phyloP scores from a whole-genome alignment of 768 basidiomycete species.

The Suillus americanus region DNA sequence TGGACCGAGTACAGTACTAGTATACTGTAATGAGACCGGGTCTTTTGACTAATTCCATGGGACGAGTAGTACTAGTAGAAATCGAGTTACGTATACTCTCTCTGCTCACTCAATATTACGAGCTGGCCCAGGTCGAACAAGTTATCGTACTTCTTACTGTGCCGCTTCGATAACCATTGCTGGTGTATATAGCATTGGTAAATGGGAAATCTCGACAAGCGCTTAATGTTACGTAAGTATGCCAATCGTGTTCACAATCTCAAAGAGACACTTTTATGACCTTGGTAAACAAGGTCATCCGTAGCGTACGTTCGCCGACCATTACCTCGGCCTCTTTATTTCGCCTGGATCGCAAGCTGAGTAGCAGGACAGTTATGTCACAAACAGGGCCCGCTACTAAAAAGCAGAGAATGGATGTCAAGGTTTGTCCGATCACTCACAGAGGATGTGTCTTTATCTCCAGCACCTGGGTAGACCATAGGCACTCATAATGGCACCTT shows the following conservation, averaged over 20 bases:
- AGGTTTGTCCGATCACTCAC: slow-evolving; percentile 25
- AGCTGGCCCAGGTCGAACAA: background rate
- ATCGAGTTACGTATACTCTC: background rate
- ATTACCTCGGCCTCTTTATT: background rate
- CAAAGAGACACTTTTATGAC: background rate
- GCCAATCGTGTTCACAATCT: background rate
- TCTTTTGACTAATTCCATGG: background rate
- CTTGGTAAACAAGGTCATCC: slow-evolving; percentile 1
- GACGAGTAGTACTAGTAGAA: background rate
- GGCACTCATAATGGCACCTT: slow-evolving; percentile 96
- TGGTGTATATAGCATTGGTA: background rate
- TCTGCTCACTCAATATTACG: background rate
- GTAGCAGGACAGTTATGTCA: slow-evolving; percentile 16
- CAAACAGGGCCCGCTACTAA: slow-evolving; percentile 33
- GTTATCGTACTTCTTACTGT: background rate
- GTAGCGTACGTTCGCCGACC: background rate
- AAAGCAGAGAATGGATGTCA: slow-evolving; percentile 45
- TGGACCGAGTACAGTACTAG: slow-evolving; percentile 1
- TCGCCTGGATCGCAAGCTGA: background rate
- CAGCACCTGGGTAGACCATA: slow-evolving; percentile 55
- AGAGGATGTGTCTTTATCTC: slow-evolving; percentile 1
- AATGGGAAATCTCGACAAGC: background rate
- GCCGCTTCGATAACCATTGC: background rate
- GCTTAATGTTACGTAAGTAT: background rate
- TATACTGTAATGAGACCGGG: background rate